Base-by-base conservation (phyloP, 225 moss, liverwort and hornwort species). In the Asterella californica region DNA sequence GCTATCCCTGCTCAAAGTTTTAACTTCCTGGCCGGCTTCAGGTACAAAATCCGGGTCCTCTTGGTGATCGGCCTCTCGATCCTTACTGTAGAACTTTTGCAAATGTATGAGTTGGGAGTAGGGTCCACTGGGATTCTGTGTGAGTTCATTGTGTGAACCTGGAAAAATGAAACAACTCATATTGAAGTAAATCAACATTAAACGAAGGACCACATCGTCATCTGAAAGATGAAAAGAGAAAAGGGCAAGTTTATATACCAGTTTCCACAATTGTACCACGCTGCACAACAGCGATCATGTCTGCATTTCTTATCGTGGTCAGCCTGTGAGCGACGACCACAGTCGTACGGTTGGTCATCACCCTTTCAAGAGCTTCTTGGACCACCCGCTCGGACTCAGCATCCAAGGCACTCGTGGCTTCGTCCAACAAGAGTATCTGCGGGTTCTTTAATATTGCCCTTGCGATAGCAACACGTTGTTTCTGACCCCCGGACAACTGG, bases 381-480 rank as follows among this genome's bases (percentile, higher is more conserved):
- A 99, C 97, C 52, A 94, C 81, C 29, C 74, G 87, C 81, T 99
- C 94, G 17, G 97, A 99, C 79, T 93, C 84, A 24, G 93, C 89
- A 74, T 97, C 97, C 89, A 97, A 88, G 11, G 97, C 97, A 89
- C 97, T 97, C 22, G 97, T 97, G 37, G 97, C 97, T 85, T 99
- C 97, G 81, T 99, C 97, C 84, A 99, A 74, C 71, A 99, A 70
- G 21, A 99, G 78, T 74, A 99, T 92, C 29, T 72, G 89, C 2
- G 97, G 97, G 79, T 99, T 80, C 80, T 94, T 99, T 81, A 94
- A 47, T 33, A 97, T 97, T 42, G 97, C 97, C 71, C 97, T 90
- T 22, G 97, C 97, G 57, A 97, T 94, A 54, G 97, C 97, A 29
- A 97, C 94, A 2, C 97, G 89, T 72, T 97, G 97, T 82, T 97